phyloP scores from a whole-genome alignment of 2,329 filamentous ascomycete genomes.

The Chaetomiaceae sp. region DNA sequence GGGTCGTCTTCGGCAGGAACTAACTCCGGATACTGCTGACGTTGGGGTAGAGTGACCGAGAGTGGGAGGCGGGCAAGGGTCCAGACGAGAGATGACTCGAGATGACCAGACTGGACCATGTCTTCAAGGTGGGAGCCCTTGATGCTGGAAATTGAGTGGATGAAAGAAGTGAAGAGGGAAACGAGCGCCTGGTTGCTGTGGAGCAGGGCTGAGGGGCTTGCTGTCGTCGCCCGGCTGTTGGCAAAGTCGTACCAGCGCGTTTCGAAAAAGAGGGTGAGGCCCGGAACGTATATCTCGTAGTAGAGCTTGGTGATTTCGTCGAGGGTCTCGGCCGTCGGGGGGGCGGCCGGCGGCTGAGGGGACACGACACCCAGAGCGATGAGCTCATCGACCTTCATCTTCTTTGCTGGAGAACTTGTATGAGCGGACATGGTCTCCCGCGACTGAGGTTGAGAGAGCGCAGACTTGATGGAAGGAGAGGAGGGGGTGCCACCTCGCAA shows the following conservation, averaged over 20 bases:
- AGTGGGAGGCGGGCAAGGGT: constrained; percentile 48
- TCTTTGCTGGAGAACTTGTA: constrained; percentile 48
- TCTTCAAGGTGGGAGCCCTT: constrained; percentile 47
- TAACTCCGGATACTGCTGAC: constrained; percentile 32
- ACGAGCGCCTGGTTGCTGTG: constrained; percentile 54
- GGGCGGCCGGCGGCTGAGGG: constrained; percentile 51
- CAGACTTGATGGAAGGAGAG: constrained; percentile 16
- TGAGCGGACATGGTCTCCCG: constrained; percentile 40
- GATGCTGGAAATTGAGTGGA: constrained; percentile 50
- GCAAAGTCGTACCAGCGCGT: constrained; percentile 65
- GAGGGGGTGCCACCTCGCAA: constrained; percentile 46
- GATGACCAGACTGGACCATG: constrained; percentile 49
- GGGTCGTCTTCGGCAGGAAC: constrained; percentile 55
- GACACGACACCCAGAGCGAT: constrained; percentile 58
- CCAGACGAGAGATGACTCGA: constrained; percentile 60
- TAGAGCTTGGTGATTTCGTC: constrained; percentile 69
- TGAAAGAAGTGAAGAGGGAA: constrained; percentile 62
- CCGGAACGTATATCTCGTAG: constrained; percentile 62
- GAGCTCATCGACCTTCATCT: constrained; percentile 70
- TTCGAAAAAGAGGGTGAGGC: constrained; percentile 43
- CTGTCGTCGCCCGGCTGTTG: constrained; percentile 33
- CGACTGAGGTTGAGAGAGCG: constrained; percentile 22
- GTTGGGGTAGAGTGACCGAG: constrained; percentile 19
- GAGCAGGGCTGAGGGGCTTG: constrained; percentile 42
- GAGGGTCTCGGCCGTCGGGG: constrained; percentile 48